Evolutionary conservation across 2,329 filamentous ascomycete species (phyloP), one percentile per base, ranked within the genome.

Genomic region (Stagonosporopsis cucurbitacearum): DNA sequence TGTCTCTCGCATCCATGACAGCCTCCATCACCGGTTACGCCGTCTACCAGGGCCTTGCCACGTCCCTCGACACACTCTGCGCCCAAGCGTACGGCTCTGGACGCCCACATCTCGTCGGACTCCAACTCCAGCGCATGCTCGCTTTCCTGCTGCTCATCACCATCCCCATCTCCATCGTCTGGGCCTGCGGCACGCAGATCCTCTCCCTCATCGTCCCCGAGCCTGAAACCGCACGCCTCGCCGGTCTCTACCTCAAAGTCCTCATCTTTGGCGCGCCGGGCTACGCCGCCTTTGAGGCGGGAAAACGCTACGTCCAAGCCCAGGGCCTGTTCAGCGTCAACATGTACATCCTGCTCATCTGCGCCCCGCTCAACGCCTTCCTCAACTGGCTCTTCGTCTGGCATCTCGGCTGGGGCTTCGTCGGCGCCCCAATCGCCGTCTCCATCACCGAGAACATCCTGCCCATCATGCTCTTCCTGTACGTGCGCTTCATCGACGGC

Each of bases 21-120:
- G 79, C 79, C 0, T 79, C 76, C 41, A 81, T 81, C 25, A 81
- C 79, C 3, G 79, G 79, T 1, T 81, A 80, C 55, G 74, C 78
- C 1, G 76, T 80, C 13, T 81, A 79, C 47, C 78, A 80, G 63
- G 79, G 92, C n/a, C 82, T 98, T 13, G 89, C 92, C 1, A 98
- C 94, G 4, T 91, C 89, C 61, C 81, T 98, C 33, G 94, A 98
- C 76, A 98, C 94, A 0, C 86, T 98, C 2, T 97, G 94, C 74
- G 86, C 94, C 0, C 94, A 98, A 75, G 94, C 95, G 0, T 98
- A 96, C 71, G 94, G 95, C 2, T 96, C 91, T 0, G 94, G 94
- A 0, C 90, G 89, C 72, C 96, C 90, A 71, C 90, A 93, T 64
- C 84, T 98, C 5, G 94, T 98, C 55, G 94, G 91, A 1, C 75